These are phyloP conservation scores for Hymenoscyphus scutula DNA, from an alignment of 2,329 filamentous ascomycete genomes.

Conservation along the genomic window DNA sequence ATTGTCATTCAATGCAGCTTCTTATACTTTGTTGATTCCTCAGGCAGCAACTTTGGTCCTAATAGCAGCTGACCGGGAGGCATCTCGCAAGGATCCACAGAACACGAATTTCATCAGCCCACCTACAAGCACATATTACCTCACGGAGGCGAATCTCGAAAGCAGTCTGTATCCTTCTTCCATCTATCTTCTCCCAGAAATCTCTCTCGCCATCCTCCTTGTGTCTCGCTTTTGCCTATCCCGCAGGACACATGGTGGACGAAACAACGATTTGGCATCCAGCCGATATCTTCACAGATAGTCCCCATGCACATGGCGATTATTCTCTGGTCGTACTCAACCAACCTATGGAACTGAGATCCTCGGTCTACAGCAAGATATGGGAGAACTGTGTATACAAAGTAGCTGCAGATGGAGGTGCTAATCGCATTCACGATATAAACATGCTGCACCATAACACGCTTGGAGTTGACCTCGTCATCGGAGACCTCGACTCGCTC, in stretches of 20 bases:
- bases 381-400: conserved; percentile 42
- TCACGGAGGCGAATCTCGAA: no score
- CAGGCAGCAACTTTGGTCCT: no score
- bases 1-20: no score
- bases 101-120: no score
- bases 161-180: no score
- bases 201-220: no score
- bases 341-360: conserved; percentile 51
- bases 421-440: conserved; percentile 65
- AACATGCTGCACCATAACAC: conserved; percentile 39
- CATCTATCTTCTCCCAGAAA: no score
- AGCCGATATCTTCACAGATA: conserved; percentile 32
- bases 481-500: conserved; percentile 91
- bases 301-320: conserved; percentile 20
- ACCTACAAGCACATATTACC: no score
- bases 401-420: conserved; percentile 88
- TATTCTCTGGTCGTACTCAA: conserved; percentile 57
- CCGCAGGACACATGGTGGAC: neutral
- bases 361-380: conserved; percentile 36
- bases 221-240: no score
- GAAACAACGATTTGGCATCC: conserved; percentile 37
- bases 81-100: no score
- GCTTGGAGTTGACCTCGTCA: conserved; percentile 67
- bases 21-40: no score
- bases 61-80: no score